Conservation (phyloP, 2,329 filamentous ascomycete species). For the Talaromyces sp. region DNA sequence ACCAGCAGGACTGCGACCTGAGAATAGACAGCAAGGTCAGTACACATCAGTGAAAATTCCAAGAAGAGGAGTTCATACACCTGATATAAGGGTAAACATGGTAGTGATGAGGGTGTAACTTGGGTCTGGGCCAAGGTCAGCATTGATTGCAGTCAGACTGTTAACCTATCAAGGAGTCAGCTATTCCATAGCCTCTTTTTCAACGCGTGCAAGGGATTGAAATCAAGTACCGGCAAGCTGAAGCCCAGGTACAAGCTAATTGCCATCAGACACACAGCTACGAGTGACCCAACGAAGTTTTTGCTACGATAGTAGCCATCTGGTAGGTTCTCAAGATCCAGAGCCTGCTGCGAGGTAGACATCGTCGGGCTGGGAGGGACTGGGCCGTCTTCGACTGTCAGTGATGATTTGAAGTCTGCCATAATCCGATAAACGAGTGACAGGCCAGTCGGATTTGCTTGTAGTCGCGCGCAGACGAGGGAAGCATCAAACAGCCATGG, state of each 20-base stretch:
- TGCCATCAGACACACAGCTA: slow-evolving; percentile 12
- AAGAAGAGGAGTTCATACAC: slow-evolving; percentile 7
- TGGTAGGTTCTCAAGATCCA: slow-evolving; percentile 9
- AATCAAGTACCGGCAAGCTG: slow-evolving; percentile 13
- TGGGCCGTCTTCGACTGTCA: background rate
- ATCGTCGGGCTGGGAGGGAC: background rate
- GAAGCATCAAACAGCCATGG: too few species aligned
- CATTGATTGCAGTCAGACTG: slow-evolving; percentile 20
- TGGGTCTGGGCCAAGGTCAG: slow-evolving; percentile 21
- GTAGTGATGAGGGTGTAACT: slow-evolving; percentile 24
- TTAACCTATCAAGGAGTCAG: slow-evolving; percentile 9
- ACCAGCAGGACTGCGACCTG: slow-evolving; percentile 24
- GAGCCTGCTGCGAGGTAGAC: background rate
- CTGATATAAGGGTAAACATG: slow-evolving; percentile 20
- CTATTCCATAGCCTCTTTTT: background rate
- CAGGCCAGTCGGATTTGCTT: too few species aligned
- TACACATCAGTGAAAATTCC: background rate
- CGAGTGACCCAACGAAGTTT: slow-evolving; percentile 15
- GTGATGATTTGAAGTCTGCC: too few species aligned
- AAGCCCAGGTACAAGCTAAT: slow-evolving; percentile 19
- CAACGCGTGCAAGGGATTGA: background rate
- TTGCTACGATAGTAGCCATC: slow-evolving; percentile 14
- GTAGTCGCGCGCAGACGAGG: too few species aligned
- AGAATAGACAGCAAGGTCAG: background rate
- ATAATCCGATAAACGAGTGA: too few species aligned